Evolutionary conservation across 192 early-diverging fungal species (phyloP), one percentile per base, ranked within the genome.

Genomic region (Linderina pennispora): DNA sequence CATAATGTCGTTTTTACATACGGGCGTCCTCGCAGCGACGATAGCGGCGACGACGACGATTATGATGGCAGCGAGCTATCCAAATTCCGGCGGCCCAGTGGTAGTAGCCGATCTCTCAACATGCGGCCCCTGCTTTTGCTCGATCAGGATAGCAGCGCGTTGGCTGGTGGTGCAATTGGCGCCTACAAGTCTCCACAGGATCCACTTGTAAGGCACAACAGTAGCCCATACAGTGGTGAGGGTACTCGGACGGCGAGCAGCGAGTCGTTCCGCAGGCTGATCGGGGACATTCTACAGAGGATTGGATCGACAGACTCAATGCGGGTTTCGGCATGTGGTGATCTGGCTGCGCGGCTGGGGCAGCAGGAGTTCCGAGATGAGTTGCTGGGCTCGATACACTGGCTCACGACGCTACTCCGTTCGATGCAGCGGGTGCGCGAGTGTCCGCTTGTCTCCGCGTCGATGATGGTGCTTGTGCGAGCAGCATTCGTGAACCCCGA

Each of bases 1-100:
- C 61, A 62, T 20, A 60, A 72, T 18, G 68, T 72, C 2, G 68
- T 72, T 0, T 72, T 55, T 26, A 72, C 57, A 11, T 72, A 72
- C 25, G 68, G 68, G 4, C 68, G 62, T 40, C 20, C 53, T n/a
- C 68, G 62, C 11, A 41, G 44, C 15, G 55, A 49, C 20, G 62
- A 55, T 4, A 11, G 11, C 6, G 6, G 5, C 5, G 28, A 31
- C n/a, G 50, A 40, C 14, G 20, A 44, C 5, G 51, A 49, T 8
- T 53, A 56, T 16, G 55, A 43, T 14, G 23, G 22, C 16, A n/a
- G n/a, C n/a, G n/a, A n/a, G n/a, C 33, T 59, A n/a, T n/a, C n/a
- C n/a, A n/a, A n/a, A n/a, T n/a, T n/a, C n/a, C n/a, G n/a, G n/a
- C n/a, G n/a, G n/a, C n/a, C n/a, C n/a, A n/a, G n/a, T n/a, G n/a